Base-by-base conservation (phyloP, 2,329 filamentous ascomycete genomes). In the Colletotrichum tamarilloi region DNA sequence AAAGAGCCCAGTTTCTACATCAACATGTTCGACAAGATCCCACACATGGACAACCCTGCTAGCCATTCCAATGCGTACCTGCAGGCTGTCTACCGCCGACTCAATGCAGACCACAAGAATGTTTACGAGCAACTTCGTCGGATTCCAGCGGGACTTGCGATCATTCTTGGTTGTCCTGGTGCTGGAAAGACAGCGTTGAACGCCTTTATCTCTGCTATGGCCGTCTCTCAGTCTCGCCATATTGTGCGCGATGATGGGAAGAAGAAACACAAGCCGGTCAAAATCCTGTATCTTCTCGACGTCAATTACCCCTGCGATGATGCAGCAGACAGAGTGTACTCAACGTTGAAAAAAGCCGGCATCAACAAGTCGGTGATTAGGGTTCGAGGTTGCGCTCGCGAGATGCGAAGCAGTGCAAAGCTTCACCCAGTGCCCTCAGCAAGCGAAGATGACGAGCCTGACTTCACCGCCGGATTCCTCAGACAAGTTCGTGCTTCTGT, bases 111-210 rank as follows among this genome's bases (percentile, higher is more conserved):
- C n/a, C 85, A 87, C 38, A 75, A 74, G 1, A 65, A 74, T 0
- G 84, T 84, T 0, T 84, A 85, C 42, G 32, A 79, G 0, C 80
- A 79, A 0, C 77, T 86, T 0, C 71, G 74, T 1, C 74, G 74
- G 1, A 82, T 87, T 12, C 84, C 84, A 0, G 85, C 83, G n/a
- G 83, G 85, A 0, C 73, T 87, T 1, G 83, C 81, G 32, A 82
- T 87, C 60, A 78, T 87, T 1, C 85, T 85, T 7, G 86, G 86
- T 4, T 86, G 86, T 5, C 85, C 86, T 4, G 85, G 86, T 0
- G 82, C 85, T 0, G 86, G 86, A 0, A 87, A 87, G 62, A 87
- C 86, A 0, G 83, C 86, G 46, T 86, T 84, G 84, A 86, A 84
- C 42, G 81, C 87, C 75, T 77, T 84, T 1, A 76, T 86, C 2